These are phyloP conservation scores for Spatholobus suberectus DNA, from an alignment of 306 rosid species.

Conservation along the genomic window DNA sequence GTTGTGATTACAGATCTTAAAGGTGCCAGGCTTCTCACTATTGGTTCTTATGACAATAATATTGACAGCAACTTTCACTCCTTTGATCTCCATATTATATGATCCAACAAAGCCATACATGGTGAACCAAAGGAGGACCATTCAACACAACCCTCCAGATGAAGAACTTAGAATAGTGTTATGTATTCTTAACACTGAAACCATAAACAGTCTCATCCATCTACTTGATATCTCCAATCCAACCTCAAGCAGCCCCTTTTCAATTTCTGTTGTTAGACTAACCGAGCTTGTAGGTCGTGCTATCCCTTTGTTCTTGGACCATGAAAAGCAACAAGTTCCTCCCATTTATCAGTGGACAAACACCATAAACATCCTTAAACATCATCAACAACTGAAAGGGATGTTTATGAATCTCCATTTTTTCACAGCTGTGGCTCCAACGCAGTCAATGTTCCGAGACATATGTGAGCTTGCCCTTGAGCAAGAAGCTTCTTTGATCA, in stretches of 20 bases:
- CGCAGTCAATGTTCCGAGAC: constrained; percentile 69
- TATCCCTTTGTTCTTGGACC: constrained; percentile 67
- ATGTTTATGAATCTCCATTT: constrained; percentile 47
- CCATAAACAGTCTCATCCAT: constrained; percentile 45
- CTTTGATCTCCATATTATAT: constrained; percentile 63
- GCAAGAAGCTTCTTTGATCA: constrained; percentile 56
- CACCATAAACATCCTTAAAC: constrained; percentile 46
- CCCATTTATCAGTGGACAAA: constrained; percentile 43
- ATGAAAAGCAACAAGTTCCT: constrained; percentile 53
- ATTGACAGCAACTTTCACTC: constrained; percentile 53
- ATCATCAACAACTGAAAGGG: constrained; percentile 41
- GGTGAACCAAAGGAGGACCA: constrained; percentile 68
- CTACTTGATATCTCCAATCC: constrained; percentile 68
- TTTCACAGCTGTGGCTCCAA: constrained; percentile 62
- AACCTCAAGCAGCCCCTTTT: constrained; percentile 43
- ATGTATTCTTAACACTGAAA: constrained; percentile 52
- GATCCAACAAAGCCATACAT: constrained; percentile 91
- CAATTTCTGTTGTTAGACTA: constrained; percentile 56
- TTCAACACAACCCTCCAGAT: constrained; percentile 67
- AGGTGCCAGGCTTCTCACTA: constrained; percentile 58
- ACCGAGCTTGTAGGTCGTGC: constrained; percentile 69
- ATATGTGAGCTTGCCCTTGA: constrained; percentile 66
- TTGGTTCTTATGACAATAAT: constrained; percentile 56
- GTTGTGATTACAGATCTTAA: constrained; percentile 53
- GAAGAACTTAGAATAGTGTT: constrained; percentile 53